Base-by-base conservation (phyloP, 2,329 filamentous ascomycete genomes). In the Dactylellina leptospora region DNA sequence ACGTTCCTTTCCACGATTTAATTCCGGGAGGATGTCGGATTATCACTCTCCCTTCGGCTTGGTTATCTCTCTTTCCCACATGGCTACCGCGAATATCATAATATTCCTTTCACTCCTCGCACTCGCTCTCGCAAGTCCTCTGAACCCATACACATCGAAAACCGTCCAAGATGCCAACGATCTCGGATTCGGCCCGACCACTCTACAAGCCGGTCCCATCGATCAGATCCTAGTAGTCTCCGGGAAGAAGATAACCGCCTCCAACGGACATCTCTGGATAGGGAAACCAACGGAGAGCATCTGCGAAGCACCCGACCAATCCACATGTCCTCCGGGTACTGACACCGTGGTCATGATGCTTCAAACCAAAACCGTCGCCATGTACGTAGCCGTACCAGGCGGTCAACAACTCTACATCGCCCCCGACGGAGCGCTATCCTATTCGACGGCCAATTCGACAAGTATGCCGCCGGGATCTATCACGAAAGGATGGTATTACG, bases 251-350 rank as follows among this genome's bases (percentile, higher is more conserved):
- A 76, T 86, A 73, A 82, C 82, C 42, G 84, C 85, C 30, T 78
- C 79, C 13, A 81, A 81, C 33, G 77, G 78, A 25, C 80, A 79
- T 51, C 85, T 87, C 80, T 85, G 78, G 75, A 79, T 86, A 33
- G 84, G 83, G 20, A 81, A 81, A 13, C 63, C 78, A 1, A 79
- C 84, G 1, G 75, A 80, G 1, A 80, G 82, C 51, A 85, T 83
- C 79, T 87, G 85, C 77, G 84, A 84, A 0, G 66, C 75, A 1
- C 45, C 75, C 2, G 77, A 81, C 0, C 77, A 77, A 13, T 48
- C 78, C 0, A 75, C 76, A 13, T 85, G 83, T 76, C 83, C 83
- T n/a, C 75, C 81, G 0, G 83, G 83, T 13, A 83, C 81, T 68
- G 73, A 77, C 25, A 85, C 84, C 5, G 30, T 30, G 30, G 47